Base-by-base conservation (phyloP, 768 basidiomycete genomes). In the Agaricus blazei region DNA sequence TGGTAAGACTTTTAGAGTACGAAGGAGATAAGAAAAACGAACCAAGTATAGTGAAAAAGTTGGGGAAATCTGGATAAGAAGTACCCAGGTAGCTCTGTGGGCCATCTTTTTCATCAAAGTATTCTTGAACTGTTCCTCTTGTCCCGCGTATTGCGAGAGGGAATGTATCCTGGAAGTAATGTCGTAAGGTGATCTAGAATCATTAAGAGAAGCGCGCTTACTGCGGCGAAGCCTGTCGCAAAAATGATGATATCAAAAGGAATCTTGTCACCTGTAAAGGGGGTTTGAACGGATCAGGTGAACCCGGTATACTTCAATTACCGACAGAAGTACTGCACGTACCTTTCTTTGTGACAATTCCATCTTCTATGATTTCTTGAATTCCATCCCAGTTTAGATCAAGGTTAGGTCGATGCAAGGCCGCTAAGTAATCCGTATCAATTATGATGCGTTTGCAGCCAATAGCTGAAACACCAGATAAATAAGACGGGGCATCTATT, bases 381-480 rank as follows among this genome's bases (percentile, higher is more conserved):
- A 80, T 72, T 0, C 69, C 73, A 9, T 72, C 71, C 66, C 70
- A 78, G 15, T 70, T 67, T 19, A 83, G 63, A 2, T 68, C 58
- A 8, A 83, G 68, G 63, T 85, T 83, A 4, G 73, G 67, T 4
- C 68, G 71, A 54, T 77, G 70, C 27, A 83, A 65, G 9, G 72
- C 61, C 24, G 67, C 56, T 31, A 83, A 70, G 60, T 75, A 84
- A 15, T 70, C 70, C 0, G 75, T 69, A 60, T 84, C 78, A 52
- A 77, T 68, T 5, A 84, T 68, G 11, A 81, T 61, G 14, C 83
- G 78, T 64, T 79, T 82, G 61, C 82, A 84, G 1, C 82, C 82
- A 38, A 75, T 63, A 27, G 70, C 79, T 82, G 48, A 6, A 37
- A 15, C 29, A 14, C n/a, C 14, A 42, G 15, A 42, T 11, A 52